Conservation (phyloP, 495 filamentous ascomycete genomes). For the Daldinia loculata region DNA sequence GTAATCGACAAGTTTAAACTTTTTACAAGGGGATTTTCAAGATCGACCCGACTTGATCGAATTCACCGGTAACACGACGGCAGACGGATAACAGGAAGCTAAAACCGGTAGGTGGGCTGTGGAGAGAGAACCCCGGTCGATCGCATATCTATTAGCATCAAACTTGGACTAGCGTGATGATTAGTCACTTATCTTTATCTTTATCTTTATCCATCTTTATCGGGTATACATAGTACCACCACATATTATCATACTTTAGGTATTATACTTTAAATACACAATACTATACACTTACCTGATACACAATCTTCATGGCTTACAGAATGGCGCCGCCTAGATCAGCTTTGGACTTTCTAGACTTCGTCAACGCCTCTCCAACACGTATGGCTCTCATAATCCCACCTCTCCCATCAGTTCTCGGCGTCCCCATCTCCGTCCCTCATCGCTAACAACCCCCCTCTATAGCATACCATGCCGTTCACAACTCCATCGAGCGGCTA, state of each 20-base stretch:
- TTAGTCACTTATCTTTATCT: neutral
- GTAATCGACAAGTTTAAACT: conserved; percentile 1
- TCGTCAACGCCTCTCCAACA: conserved; percentile 93
- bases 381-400: conserved; percentile 64
- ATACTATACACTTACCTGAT: neutral
- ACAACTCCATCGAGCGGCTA: conserved; percentile 76
- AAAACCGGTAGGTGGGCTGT: conserved; percentile 34
- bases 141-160: conserved; percentile 6
- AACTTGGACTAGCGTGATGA: neutral
- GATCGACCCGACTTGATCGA: conserved; percentile 9
- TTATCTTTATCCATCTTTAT: neutral
- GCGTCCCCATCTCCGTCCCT: neutral
- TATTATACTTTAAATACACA: no score
- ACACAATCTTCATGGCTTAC: conserved; percentile 38
- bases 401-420: neutral
- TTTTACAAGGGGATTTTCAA: conserved; percentile 3
- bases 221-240: neutral
- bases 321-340: conserved; percentile 68
- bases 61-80: conserved; percentile 10
- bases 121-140: conserved; percentile 18
- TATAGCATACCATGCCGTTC: conserved; percentile 92
- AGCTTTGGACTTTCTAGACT: conserved; percentile 87
- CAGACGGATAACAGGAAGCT: conserved; percentile 18
- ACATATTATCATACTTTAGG: neutral
- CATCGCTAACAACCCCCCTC: conserved; percentile 32